Conservation (phyloP, 1,284 basidiomycete genomes). For the Cryptococcus sp. region DNA sequence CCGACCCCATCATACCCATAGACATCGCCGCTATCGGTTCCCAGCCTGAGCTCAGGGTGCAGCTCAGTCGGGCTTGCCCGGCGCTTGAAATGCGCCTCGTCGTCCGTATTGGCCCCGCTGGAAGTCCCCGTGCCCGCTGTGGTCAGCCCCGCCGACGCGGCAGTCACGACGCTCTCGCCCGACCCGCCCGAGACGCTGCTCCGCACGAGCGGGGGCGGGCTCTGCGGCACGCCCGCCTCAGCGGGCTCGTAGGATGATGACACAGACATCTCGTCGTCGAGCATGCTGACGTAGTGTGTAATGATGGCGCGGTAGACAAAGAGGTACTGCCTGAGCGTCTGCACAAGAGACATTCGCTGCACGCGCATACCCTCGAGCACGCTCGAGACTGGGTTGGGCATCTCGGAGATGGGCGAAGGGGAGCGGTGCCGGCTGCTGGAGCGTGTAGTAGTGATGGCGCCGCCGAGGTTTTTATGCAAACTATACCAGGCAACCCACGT, state of each 20-base stretch:
- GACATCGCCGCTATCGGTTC: neutral
- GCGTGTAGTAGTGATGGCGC: conserved; percentile 21
- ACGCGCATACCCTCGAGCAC: conserved; percentile 84
- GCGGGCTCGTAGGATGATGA: too few relatives aligned
- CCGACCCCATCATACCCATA: conserved; percentile 7
- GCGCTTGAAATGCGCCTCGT: conserved; percentile 40
- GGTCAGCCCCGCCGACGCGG: neutral
- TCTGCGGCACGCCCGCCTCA: too few relatives aligned
- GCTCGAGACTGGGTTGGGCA: conserved; percentile 68
- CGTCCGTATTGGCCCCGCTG: conserved; percentile 27
- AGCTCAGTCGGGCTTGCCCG: conserved; percentile 45
- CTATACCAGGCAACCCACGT: neutral
- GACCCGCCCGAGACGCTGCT: neutral
- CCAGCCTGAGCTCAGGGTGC: conserved; percentile 18
- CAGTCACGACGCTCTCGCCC: neutral
- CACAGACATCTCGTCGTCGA: conserved; percentile 59
- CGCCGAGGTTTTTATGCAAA: neutral
- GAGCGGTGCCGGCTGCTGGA: conserved; percentile 51
- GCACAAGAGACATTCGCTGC: conserved; percentile 86
- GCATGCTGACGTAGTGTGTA: conserved; percentile 70
- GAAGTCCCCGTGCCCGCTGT: conserved; percentile 2
- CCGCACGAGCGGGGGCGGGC: neutral
- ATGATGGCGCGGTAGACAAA: conserved; percentile 84
- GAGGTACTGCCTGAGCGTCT: conserved; percentile 82
- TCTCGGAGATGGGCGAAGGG: conserved; percentile 57